Conservation (phyloP, 2,329 filamentous ascomycete genomes). For the Xylariaceae sp. region DNA sequence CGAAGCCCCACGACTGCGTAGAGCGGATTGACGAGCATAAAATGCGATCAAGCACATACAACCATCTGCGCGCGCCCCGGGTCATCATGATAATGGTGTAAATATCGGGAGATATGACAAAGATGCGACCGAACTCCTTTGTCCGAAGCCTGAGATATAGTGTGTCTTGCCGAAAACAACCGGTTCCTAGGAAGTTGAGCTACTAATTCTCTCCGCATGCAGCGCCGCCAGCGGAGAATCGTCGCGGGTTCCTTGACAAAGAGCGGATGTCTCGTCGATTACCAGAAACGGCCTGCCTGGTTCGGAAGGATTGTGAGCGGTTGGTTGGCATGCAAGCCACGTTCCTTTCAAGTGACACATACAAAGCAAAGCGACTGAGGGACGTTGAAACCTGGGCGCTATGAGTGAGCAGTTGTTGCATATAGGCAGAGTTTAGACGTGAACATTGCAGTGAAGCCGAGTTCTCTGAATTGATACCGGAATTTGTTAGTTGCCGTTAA, state of each 20-base stretch:
- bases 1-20: neutral
- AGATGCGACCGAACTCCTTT: slow-evolving; percentile 12
- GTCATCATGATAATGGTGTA: slow-evolving; percentile 9
- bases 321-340: slow-evolving; percentile 5
- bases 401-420: neutral
- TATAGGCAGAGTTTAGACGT: too few species aligned
- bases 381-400: neutral
- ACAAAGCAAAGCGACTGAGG: neutral
- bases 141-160: neutral
- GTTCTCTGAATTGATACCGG: too few species aligned
- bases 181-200: neutral
- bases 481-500: too few species aligned
- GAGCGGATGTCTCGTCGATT: neutral
- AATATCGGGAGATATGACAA: slow-evolving; percentile 12
- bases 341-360: neutral
- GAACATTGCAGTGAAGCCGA: too few species aligned
- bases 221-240: slow-evolving; percentile 8
- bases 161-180: slow-evolving; percentile 13
- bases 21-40: neutral
- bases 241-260: slow-evolving; percentile 7
- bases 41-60: neutral
- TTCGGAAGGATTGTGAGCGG: neutral
- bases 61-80: neutral
- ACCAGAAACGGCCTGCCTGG: slow-evolving; percentile 6
- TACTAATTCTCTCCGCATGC: neutral